phyloP scores from a whole-genome alignment of 2,329 filamentous ascomycete genomes.

The Trichoderma brevicompactum region DNA sequence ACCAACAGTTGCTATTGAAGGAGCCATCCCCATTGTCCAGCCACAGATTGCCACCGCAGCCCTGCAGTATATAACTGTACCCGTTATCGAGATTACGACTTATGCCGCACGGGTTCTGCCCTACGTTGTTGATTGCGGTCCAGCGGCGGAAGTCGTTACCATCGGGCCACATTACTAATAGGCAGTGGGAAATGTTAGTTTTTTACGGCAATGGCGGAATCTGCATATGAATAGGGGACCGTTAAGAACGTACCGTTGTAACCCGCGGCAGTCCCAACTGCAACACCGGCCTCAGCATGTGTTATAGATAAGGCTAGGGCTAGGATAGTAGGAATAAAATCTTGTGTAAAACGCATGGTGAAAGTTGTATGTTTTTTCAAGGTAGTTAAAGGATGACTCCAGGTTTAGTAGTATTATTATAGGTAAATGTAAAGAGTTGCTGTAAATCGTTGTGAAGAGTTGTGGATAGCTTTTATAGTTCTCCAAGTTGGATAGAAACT shows the following conservation, averaged over 20 bases:
- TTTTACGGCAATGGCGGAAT: too few species aligned
- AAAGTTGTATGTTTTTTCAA: conserved; percentile 5
- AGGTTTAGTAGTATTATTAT: too few species aligned
- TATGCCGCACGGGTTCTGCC: not conserved
- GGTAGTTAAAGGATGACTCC: not conserved
- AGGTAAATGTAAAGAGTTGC: too few species aligned
- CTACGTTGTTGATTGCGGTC: not conserved
- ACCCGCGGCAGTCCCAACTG: not conserved
- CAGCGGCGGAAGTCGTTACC: not conserved
- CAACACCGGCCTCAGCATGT: not conserved
- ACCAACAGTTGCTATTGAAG: conserved; percentile 14
- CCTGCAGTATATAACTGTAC: not conserved
- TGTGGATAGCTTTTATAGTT: too few species aligned
- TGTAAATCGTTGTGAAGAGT: too few species aligned
- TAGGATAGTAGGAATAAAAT: conserved; percentile 2
- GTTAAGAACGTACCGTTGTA: conserved; percentile 3
- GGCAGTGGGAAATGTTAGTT: not conserved
- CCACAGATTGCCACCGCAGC: conserved; percentile 1
- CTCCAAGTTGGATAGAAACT: too few species aligned
- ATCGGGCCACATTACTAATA: conserved; percentile 23
- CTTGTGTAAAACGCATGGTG: not conserved
- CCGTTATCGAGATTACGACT: not conserved
- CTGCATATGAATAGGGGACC: not conserved
- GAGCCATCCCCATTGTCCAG: conserved; percentile 9
- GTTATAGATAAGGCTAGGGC: conserved; percentile 3